Percentiles rank a stretch among this genome's conserved stretches.
phyloP scores from a whole-genome alignment of 2,329 filamentous ascomycete genomes.

The Diplodia seriata region DNA sequence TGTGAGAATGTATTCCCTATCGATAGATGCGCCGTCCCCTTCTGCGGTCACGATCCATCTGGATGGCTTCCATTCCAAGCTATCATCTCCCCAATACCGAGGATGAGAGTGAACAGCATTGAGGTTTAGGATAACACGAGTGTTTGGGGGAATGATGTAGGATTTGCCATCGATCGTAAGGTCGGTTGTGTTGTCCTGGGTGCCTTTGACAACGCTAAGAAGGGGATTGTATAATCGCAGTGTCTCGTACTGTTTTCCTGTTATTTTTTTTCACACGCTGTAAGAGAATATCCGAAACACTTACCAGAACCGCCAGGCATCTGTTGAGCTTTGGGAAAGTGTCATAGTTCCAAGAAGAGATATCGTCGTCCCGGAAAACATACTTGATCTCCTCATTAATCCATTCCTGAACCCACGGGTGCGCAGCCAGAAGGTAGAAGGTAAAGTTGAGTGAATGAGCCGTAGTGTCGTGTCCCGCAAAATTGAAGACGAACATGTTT shows the following conservation, averaged over 20 bases:
- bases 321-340: slow-evolving; percentile 53
- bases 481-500: slow-evolving; percentile 58
- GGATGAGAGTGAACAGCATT: slow-evolving; percentile 42
- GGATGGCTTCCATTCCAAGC: slow-evolving; percentile 42
- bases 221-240: slow-evolving; percentile 52
- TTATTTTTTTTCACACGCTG: not conserved
- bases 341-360: slow-evolving; percentile 44
- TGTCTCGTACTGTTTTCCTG: slow-evolving; percentile 51
- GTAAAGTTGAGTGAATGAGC: slow-evolving; percentile 55
- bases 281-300: not conserved
- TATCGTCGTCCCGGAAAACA: slow-evolving; percentile 34
- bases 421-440: slow-evolving; percentile 53
- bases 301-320: slow-evolving; percentile 47
- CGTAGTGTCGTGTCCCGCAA: slow-evolving; percentile 61
- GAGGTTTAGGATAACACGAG: slow-evolving; percentile 36
- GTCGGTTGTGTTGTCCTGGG: slow-evolving; percentile 31
- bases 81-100: slow-evolving; percentile 40
- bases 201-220: slow-evolving; percentile 41
- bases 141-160: slow-evolving; percentile 33
- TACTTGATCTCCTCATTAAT: slow-evolving; percentile 50
- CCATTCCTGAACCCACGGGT: slow-evolving; percentile 57
- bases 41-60: slow-evolving; percentile 43
- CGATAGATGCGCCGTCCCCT: not conserved
- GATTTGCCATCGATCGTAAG: slow-evolving; percentile 7
- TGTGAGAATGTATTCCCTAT: slow-evolving; percentile 25